phyloP scores from a whole-genome alignment of 2,329 filamentous ascomycete genomes.

The Penicillium hesseltinei region DNA sequence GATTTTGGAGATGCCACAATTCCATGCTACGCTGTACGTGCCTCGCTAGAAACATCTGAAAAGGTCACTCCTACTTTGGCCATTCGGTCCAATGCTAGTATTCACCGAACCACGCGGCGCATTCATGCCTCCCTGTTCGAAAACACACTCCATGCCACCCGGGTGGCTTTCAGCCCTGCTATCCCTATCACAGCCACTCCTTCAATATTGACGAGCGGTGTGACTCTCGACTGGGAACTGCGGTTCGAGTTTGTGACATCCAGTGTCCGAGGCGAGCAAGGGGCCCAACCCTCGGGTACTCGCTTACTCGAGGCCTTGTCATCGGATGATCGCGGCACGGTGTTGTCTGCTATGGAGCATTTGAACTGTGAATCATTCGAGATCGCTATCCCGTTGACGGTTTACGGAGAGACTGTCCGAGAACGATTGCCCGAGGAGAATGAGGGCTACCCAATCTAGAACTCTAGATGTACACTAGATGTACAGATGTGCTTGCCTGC shows the following conservation, averaged over 20 bases:
- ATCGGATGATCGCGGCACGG: slow-evolving; percentile 72
- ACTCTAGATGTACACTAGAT: not conserved
- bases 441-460: slow-evolving; percentile 42
- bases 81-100: slow-evolving; percentile 78
- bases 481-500: slow-evolving; percentile 3
- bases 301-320: slow-evolving; percentile 75
- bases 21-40: slow-evolving; percentile 80
- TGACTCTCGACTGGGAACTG: slow-evolving; percentile 84
- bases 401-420: slow-evolving; percentile 63
- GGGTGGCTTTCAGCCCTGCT: slow-evolving; percentile 76
- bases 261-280: slow-evolving; percentile 43
- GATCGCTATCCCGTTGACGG: slow-evolving; percentile 76
- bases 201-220: slow-evolving; percentile 85
- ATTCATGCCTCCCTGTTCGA: slow-evolving; percentile 76
- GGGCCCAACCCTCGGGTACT: slow-evolving; percentile 37
- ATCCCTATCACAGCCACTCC: slow-evolving; percentile 83
- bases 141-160: slow-evolving; percentile 75
- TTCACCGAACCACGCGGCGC: slow-evolving; percentile 81
- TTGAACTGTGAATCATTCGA: slow-evolving; percentile 87
- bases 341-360: slow-evolving; percentile 74
- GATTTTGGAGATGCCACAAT: slow-evolving; percentile 78
- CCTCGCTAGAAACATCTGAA: slow-evolving; percentile 82
- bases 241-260: slow-evolving; percentile 90
- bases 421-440: slow-evolving; percentile 42
- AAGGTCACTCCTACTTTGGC: slow-evolving; percentile 77